Base-by-base conservation (phyloP, 495 filamentous ascomycete genomes). In the Trichoderma gamsii region DNA sequence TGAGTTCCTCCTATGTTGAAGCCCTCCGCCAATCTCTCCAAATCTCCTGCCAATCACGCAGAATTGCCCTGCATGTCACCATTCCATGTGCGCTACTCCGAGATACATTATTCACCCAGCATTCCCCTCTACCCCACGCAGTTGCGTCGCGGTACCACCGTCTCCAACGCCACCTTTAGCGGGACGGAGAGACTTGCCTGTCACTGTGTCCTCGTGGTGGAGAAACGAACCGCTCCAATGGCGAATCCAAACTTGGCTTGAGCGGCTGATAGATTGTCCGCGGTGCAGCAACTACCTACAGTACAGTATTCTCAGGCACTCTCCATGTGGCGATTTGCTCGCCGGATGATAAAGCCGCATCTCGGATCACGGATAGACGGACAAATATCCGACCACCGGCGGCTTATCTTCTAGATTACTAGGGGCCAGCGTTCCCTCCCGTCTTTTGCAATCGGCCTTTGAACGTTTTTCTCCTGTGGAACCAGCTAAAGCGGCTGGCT, bases 231-330 rank as follows among this genome's bases (percentile, higher is more conserved):
- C 35, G 35, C 35, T 25, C 56, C 23, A 32, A 27, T 27, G 4
- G 56, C 15, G 51, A 56, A 16, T 6, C 6, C 18, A 11, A 52
- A 23, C 43, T 18, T 46, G 27, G 25, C 56, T 23, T 61, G 23
- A 61, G 29, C 56, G 56, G 56, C 56, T 32, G 16, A 61, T 61
- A 61, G 56, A 27, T 61, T 61, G 56, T n/a, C 49, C 49, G 49
- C 49, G 6, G 12, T 46, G 18, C 43, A 46, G 12, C 7, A 46
- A 46, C 43, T 44, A n/a, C n/a, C n/a, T n/a, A n/a, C n/a, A n/a
- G n/a, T n/a, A 6, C 32, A 35, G 32, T 35, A 38, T 38, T 38
- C 5, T 7, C 29, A 29, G 29, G 29, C 29, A 29, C 29, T 6
- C 5, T 38, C 5, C 35, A 38, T 7, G 35, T 38, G 3, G 0